Conservation (phyloP, 169 alveolate genomes). For the Neospora caninum region DNA sequence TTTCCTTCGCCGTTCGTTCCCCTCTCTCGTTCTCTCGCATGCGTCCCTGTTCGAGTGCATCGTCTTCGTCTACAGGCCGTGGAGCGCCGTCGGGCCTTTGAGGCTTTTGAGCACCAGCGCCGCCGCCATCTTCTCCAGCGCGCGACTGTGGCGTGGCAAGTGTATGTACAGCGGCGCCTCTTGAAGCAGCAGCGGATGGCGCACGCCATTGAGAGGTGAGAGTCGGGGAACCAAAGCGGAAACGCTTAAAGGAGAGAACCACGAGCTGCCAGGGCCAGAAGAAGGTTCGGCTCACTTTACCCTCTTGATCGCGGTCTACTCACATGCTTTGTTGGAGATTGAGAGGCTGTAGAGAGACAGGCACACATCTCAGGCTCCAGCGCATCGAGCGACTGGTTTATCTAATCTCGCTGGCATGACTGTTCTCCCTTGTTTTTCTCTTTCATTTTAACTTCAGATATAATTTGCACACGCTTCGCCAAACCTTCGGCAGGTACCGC, state of each 20-base stretch:
- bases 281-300: too few relatives aligned
- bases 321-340: too few relatives aligned
- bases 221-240: not conserved
- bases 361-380: too few relatives aligned
- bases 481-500: not conserved
- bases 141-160: conserved; percentile 33
- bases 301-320: too few relatives aligned
- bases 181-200: conserved; percentile 4
- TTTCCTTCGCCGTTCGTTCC: not conserved
- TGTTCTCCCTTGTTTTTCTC: too few relatives aligned
- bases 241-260: not conserved
- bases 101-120: not conserved
- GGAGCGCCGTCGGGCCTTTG: conserved; percentile 7
- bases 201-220: conserved; percentile 25
- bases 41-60: not conserved
- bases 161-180: conserved; percentile 31
- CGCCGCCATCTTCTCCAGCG: conserved; percentile 3
- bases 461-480: not conserved
- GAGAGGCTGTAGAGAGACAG: too few relatives aligned
- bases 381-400: too few relatives aligned
- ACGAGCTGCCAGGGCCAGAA: too few relatives aligned
- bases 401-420: too few relatives aligned
- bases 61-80: not conserved
- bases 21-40: not conserved
- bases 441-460: not conserved